These are phyloP conservation scores for Mallotus nudiflorus DNA, from an alignment of 345 rosid genomes.

Conservation along the genomic window DNA sequence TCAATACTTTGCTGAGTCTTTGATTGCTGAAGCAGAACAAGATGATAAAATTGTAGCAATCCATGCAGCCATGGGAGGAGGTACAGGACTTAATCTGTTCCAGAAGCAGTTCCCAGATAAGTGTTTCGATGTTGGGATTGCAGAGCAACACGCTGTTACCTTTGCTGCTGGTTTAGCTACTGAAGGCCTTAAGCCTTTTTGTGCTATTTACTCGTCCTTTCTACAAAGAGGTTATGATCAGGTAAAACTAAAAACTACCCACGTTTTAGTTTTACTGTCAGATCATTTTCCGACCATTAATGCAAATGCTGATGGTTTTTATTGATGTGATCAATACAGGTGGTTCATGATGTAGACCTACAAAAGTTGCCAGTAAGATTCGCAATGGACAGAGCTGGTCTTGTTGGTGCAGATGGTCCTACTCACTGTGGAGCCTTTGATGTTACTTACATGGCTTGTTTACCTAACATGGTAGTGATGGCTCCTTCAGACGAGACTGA, in stretches of 20 bases:
- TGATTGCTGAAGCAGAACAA: conserved; percentile 46
- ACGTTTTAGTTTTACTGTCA: no score
- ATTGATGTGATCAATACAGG: conserved; percentile 18
- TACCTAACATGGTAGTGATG: conserved; percentile 65
- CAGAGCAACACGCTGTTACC: conserved; percentile 58
- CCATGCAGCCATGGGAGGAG: conserved; percentile 67
- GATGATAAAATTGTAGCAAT: conserved; percentile 49
- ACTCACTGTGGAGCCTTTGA: conserved; percentile 59
- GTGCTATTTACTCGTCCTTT: conserved; percentile 59
- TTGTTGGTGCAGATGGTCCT: conserved; percentile 58
- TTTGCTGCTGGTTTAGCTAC: conserved; percentile 58
- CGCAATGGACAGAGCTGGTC: conserved; percentile 50
- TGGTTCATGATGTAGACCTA: conserved; percentile 54
- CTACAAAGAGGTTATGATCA: conserved; percentile 56
- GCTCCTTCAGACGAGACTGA: conserved; percentile 55
- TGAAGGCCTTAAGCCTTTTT: conserved; percentile 53
- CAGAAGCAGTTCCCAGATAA: conserved; percentile 41
- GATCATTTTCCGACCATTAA: no score
- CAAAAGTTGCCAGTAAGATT: conserved; percentile 59
- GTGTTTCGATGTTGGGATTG: conserved; percentile 55
- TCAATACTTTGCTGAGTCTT: conserved; percentile 43
- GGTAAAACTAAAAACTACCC: conserved; percentile 12
- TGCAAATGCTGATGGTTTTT: no score
- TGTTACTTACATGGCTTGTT: conserved; percentile 53
- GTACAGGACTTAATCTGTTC: conserved; percentile 49